A percentile compares a stretch with the other conserved stretches of the same genome.
phyloP scores from a whole-genome alignment of 75 land plant genomes.

The Picea sitchensis region DNA sequence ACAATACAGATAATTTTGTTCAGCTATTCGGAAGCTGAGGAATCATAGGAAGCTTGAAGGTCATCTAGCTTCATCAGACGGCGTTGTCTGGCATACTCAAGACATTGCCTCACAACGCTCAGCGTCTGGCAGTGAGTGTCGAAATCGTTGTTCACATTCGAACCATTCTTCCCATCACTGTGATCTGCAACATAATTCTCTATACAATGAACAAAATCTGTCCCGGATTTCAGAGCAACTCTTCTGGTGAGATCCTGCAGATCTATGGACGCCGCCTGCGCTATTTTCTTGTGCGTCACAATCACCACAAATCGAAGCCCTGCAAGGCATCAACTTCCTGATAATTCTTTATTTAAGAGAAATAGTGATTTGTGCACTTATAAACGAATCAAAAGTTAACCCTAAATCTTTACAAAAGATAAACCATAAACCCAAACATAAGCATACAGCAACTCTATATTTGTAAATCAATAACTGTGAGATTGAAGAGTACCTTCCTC shows the following conservation, averaged over 20 bases:
- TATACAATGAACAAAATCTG: slow-evolving; percentile 8
- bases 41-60: no score
- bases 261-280: not conserved
- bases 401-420: no score
- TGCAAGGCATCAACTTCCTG: not conserved
- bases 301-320: slow-evolving; percentile 12
- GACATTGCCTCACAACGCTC: not conserved
- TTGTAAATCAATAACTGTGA: not conserved
- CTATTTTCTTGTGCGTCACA: not conserved
- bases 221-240: not conserved
- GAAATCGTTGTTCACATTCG: not conserved
- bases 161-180: not conserved
- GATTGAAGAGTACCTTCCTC: not conserved
- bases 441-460: not conserved
- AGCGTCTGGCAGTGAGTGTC: not conserved
- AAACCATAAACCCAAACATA: no score
- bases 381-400: no score
- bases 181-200: not conserved
- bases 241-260: not conserved
- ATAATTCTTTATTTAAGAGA: no score
- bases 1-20: no score
- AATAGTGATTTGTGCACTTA: no score
- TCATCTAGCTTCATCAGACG: not conserved
- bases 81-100: not conserved
- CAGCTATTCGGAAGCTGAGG: no score